These are phyloP conservation scores for Anthracocystis panici-leucophaei DNA, from an alignment of 1,284 basidiomycete species.

Conservation along the genomic window DNA sequence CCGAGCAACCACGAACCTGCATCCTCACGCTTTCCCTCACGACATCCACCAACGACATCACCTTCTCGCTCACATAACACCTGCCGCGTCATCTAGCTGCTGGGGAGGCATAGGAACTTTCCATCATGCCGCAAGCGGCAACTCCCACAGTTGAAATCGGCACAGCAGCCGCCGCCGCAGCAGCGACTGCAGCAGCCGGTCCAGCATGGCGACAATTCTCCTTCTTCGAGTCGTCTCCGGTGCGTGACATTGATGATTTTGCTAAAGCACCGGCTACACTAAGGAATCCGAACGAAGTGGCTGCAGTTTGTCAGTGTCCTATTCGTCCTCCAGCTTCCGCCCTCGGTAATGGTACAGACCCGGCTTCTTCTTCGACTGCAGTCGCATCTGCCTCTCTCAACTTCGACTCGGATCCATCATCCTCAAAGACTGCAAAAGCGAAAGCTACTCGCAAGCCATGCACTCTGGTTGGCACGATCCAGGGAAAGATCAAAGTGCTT, in stretches of 20 bases:
- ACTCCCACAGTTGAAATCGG: slow-evolving; percentile 31
- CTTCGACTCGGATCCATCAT: slow-evolving; percentile 12
- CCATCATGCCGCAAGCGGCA: slow-evolving; percentile 25
- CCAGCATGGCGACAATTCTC: slow-evolving; percentile 63
- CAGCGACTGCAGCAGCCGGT: slow-evolving; percentile 46
- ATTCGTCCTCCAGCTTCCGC: slow-evolving; percentile 42
- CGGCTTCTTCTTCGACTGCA: slow-evolving; percentile 1
- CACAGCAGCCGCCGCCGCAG: slow-evolving; percentile 36
- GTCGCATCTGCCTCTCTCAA: slow-evolving; percentile 11
- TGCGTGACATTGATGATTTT: slow-evolving; percentile 58
- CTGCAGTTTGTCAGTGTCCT: slow-evolving; percentile 53
- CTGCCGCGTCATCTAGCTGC: too few species aligned
- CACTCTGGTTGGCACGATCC: slow-evolving; percentile 54
- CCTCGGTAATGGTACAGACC: background rate
- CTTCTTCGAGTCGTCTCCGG: slow-evolving; percentile 55
- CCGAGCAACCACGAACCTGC: background rate
- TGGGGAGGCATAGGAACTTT: too few species aligned
- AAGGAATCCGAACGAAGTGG: slow-evolving; percentile 48
- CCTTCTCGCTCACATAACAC: background rate
- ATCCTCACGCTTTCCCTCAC: slow-evolving; percentile 10
- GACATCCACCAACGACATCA: slow-evolving; percentile 19
- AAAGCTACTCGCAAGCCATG: slow-evolving; percentile 21
- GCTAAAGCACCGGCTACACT: slow-evolving; percentile 44
- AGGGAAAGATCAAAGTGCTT: slow-evolving; percentile 52
- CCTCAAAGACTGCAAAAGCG: slow-evolving; percentile 6